Evolutionary conservation across 2,329 filamentous ascomycete species (phyloP).

Genomic region (Pseudogymnoascus sp.): DNA sequence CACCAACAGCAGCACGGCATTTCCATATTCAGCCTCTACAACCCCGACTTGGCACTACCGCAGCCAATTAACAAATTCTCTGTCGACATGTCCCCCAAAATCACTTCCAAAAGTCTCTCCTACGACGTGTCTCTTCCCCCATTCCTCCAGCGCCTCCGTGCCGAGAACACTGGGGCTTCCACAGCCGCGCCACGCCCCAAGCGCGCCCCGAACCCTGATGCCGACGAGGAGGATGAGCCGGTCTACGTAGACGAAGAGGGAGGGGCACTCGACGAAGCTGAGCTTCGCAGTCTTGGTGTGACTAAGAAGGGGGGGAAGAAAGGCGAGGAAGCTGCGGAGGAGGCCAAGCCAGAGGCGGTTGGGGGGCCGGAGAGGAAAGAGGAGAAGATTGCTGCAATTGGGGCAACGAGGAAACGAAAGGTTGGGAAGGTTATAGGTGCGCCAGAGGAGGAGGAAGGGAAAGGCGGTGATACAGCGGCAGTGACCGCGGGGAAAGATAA

Average conservation of each 20-base stretch:
- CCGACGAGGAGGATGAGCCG: conserved; percentile 68
- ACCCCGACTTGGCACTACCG: not conserved
- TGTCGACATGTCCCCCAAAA: conserved; percentile 37
- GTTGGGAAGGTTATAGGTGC: conserved; percentile 41
- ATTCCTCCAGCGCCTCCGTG: conserved; percentile 50
- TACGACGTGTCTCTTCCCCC: conserved; percentile 54
- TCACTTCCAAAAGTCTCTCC: conserved; percentile 61
- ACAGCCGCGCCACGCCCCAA: conserved; percentile 27
- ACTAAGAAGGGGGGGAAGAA: conserved; percentile 11
- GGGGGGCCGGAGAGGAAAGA: conserved; percentile 23
- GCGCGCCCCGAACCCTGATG: conserved; percentile 50
- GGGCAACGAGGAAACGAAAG: conserved; percentile 46
- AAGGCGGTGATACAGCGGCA: conserved; percentile 11
- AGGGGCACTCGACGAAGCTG: conserved; percentile 40
- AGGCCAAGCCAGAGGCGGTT: not conserved
- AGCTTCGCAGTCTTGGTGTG: not conserved
- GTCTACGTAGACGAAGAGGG: conserved; percentile 66
- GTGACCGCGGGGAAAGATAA: conserved; percentile 9
- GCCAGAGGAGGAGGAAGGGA: conserved; percentile 11
- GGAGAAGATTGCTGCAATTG: conserved; percentile 34
- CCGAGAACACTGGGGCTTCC: conserved; percentile 37
- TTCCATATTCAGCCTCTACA: not conserved
- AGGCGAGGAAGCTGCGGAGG: conserved; percentile 16
- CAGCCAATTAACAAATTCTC: not conserved
- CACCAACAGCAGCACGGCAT: not conserved